Base-by-base conservation (phyloP, 345 rosid species). In the Populus tremula region DNA sequence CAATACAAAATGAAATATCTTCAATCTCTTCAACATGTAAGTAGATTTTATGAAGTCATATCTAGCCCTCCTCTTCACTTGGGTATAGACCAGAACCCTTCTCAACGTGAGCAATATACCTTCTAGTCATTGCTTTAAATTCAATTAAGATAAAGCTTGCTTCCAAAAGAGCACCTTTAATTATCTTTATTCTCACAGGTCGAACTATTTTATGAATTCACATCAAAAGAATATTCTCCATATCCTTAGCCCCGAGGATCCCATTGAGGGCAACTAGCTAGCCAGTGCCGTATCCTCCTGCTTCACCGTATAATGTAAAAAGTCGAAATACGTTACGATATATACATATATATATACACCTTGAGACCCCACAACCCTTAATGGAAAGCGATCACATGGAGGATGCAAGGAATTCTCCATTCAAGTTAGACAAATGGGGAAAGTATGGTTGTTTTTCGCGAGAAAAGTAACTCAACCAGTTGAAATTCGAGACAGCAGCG, bases 221-320 rank as follows among this genome's bases (percentile, higher is more conserved):
- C 83, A 77, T 63, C 85, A 71, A 62, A 64, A 76, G 73, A 80
- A 78, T 84, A 82, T 72, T 80, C 77, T 49, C 70, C 76, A 50
- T 54, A 77, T 77, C 77, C 77, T 70, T 8, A 21, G 72, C 73
- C 27, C 29, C 3, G 29, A 73, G 87, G 84, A 84, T 83, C 87
- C 80, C 89, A 53, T 70, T 67, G 62, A 75, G 33, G 29, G 54
- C 61, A 23, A 67, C 69, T 56, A 27, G 20, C 25, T 41, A 25
- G 36, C 78, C 12, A 8, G 6, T 23, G 29, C 33, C 69, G 53
- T 14, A 23, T 20, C 39, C 25, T 47, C 61, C 0, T 56, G 7
- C 74, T 56, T 43, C 73, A 66, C n/a, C 67, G 35, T 10, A 47
- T 25, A 4, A 11, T 29, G 18, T 17, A 39, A 31, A 1, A n/a